Evolutionary conservation across 306 rosid genomes (phyloP), one percentile per base, ranked within the genome.

Genomic region (Oxytropis ochrocephala): DNA sequence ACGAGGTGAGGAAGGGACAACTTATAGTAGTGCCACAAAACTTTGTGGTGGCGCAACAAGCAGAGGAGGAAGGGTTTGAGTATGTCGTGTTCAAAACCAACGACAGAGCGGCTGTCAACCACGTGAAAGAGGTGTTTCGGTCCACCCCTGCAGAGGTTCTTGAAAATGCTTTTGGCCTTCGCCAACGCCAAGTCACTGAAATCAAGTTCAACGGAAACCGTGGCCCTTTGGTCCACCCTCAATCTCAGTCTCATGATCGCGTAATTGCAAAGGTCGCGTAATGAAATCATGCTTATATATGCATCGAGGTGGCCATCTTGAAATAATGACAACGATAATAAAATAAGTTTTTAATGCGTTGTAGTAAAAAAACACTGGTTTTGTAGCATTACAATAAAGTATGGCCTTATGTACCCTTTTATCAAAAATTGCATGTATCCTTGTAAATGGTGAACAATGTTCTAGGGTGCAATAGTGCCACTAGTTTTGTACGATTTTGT

Each of bases 21-120:
- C 0, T 84, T 32, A 27, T 86, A 0, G 79, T 78, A 32, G 84
- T 88, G 65, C 96, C 96, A 10, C 97, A 91, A 48, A 83, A 80
- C 79, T 84, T 71, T 11, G 87, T 74, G 27, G 69, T 88, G 30
- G 78, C 85, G 0, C 7, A 81, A 35, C 63, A 65, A 47, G 95
- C 89, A 0, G 64, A 81, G 19, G 33, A 63, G 0, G 78, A 83
- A 17, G 91, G 90, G 8, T 81, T 87, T 4, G 90, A 92, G 58
- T 89, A 75, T 77, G 60, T 87, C 0, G 69, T 82, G 1, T 91
- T 91, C 77, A 89, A 82, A 71, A 91, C 94, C 0, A 74, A 84
- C 6, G 87, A 85, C 51, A 13, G 21, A 1, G 92, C 97, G 1
- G 0, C 72, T 12, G 64, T 74, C 0, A 81, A 42, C 76, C 83